Evolutionary conservation across 2,329 filamentous ascomycete genomes (phyloP).

Genomic region (Aspergillus versicolor): DNA sequence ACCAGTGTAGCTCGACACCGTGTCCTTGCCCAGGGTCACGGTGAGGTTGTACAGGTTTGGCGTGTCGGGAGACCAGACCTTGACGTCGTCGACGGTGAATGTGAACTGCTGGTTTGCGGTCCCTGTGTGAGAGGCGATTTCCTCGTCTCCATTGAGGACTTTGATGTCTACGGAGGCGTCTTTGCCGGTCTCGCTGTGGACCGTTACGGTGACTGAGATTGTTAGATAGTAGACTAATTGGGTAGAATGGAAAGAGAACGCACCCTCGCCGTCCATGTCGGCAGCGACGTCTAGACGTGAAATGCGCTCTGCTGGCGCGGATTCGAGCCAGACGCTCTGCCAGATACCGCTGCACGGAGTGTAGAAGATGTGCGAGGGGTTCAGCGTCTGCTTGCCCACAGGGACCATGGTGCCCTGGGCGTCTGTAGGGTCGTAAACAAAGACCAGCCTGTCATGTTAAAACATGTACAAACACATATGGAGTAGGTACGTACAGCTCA

Average conservation of each 20-base stretch:
- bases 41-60: conserved; percentile 66
- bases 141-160: conserved; percentile 37
- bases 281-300: conserved; percentile 60
- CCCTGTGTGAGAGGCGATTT: conserved; percentile 47
- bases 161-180: conserved; percentile 39
- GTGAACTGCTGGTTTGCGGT: conserved; percentile 52
- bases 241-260: too few relatives aligned
- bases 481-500: conserved; percentile 47
- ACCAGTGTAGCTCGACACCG: conserved; percentile 64
- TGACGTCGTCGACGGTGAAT: conserved; percentile 55
- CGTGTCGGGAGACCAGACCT: conserved; percentile 64
- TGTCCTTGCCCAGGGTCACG: conserved; percentile 54
- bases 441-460: conserved; percentile 53
- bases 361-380: conserved; percentile 63
- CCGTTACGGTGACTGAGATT: conserved; percentile 54
- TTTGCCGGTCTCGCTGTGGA: conserved; percentile 47
- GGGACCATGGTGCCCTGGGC: conserved; percentile 56
- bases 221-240: too few relatives aligned
- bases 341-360: conserved; percentile 72
- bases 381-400: conserved; percentile 63
- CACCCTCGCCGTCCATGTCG: conserved; percentile 54
- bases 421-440: conserved; percentile 68
- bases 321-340: conserved; percentile 71
- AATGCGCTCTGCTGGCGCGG: conserved; percentile 59
- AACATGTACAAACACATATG: background rate